These are phyloP conservation scores for Backusella circina DNA, from an alignment of 192 early-diverging fungal genomes.

Conservation along the genomic window DNA sequence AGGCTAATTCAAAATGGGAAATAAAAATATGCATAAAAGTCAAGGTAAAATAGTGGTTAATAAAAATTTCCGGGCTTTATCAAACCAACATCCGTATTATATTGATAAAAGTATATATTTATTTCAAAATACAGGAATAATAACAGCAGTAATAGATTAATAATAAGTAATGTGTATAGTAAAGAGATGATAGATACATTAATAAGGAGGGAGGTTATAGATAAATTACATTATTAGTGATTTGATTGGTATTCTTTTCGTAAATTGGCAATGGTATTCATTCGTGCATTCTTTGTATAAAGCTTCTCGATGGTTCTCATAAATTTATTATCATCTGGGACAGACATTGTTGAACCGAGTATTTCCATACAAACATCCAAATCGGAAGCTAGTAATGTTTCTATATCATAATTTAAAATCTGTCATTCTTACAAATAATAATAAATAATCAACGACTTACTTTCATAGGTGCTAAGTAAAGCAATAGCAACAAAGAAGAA, in stretches of 20 bases:
- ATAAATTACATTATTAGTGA: slow-evolving; percentile 1
- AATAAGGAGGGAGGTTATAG: background rate
- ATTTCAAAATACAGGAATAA: background rate
- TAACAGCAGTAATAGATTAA: background rate
- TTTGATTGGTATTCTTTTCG: background rate
- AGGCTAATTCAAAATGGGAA: background rate
- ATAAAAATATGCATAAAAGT: background rate
- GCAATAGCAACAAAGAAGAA: slow-evolving; percentile 50
- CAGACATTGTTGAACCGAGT: slow-evolving; percentile 43
- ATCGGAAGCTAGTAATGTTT: slow-evolving; percentile 34
- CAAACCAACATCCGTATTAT: background rate
- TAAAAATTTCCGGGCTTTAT: background rate
- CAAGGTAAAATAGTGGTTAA: background rate
- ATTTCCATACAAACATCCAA: slow-evolving; percentile 46
- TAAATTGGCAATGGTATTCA: background rate
- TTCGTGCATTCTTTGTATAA: slow-evolving; percentile 21
- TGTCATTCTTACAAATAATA: background rate
- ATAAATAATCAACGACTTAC: slow-evolving; percentile 27
- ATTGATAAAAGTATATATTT: background rate
- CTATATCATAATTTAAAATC: slow-evolving; percentile 15
- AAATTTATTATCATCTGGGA: slow-evolving; percentile 46
- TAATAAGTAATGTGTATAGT: background rate
- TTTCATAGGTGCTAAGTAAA: slow-evolving; percentile 41
- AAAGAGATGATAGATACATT: slow-evolving; percentile 1
- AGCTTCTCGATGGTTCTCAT: slow-evolving; percentile 35